Base-by-base conservation (phyloP, 1,284 basidiomycete genomes). In the Anthracocystis panici-leucophaei region DNA sequence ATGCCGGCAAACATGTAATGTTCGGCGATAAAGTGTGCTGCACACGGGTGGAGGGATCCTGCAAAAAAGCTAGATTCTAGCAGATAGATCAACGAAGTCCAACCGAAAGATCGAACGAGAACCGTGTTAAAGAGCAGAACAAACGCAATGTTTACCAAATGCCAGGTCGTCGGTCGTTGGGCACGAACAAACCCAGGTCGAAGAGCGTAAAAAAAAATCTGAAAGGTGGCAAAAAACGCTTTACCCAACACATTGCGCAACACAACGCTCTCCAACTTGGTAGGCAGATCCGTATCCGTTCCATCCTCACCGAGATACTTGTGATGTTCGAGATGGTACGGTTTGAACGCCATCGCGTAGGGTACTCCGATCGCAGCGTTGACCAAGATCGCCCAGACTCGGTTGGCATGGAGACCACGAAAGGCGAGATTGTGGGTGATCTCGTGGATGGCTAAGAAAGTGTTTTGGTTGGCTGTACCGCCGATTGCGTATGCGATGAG, bases 361-460 rank as follows among this genome's bases (percentile, higher is more conserved):
- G 96, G 97, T 16, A 99, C 90, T 1, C 92, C 95, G 65, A 98
- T 97, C 0, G 94, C 92, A 38, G 96, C 83, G 84, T 99, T 99
- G 5, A 94, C 92, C 60, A 95, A 90, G 75, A 98, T 91, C 0
- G 97, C 94, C 33, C 97, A 88, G 6, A 90, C 82, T 82, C 95
- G 95, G 87, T 99, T 99, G 6, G 92, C 90, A 45, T 87, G 88
- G 51, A 98, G 90, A 29, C 92, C 89, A 75, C 89, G 90, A 88
- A 98, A 99, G 3, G 94, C 96, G 38, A 99, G 89, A 84, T 98
- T 98, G 86, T 99, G 96, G 2, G 95, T 97, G 77, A 99, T 98
- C 84, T 99, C 96, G 85, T 99, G 96, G 63, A 99, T 97, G 25
- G 96, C 94, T 41, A 99, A 89, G 86, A 99, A 99, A 29, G 95